Evolutionary conservation across 768 basidiomycete species (phyloP).

Genomic region (Solioccasus polychromus): DNA sequence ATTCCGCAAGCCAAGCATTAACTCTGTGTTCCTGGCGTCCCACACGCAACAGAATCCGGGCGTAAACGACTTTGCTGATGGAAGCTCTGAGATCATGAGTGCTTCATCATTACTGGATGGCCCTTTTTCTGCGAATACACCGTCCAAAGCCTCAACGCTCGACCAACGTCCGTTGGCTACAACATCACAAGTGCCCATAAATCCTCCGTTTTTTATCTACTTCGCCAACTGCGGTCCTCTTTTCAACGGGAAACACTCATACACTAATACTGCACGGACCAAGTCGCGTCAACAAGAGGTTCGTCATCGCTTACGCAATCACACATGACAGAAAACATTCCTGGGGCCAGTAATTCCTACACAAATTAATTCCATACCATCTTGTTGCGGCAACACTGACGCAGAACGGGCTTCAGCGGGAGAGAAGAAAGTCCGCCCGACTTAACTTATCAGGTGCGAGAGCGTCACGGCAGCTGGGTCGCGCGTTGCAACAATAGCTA

Average conservation of each 20-base stretch:
- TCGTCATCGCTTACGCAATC: slow-evolving; percentile 38
- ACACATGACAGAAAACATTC: no score
- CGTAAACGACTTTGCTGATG: slow-evolving; percentile 18
- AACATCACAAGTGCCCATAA: slow-evolving; percentile 21
- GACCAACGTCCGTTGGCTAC: slow-evolving; percentile 50
- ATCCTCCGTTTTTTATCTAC: slow-evolving; percentile 52
- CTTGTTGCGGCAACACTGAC: no score
- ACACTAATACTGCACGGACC: slow-evolving; percentile 44
- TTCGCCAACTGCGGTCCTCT: slow-evolving; percentile 52
- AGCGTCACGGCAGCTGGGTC: no score
- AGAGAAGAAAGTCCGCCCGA: no score
- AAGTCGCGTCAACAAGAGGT: slow-evolving; percentile 42
- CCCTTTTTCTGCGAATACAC: slow-evolving; percentile 25
- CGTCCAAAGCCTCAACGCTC: slow-evolving; percentile 33
- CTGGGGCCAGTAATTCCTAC: no score
- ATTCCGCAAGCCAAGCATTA: slow-evolving; percentile 39
- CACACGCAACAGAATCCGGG: no score
- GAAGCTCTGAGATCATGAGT: slow-evolving; percentile 27
- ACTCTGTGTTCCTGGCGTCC: no score
- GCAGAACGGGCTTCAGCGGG: no score
- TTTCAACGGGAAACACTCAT: slow-evolving; percentile 32
- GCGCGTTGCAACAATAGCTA: no score
- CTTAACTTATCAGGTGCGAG: no score
- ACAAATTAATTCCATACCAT: no score
- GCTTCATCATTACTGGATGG: neutral